These are phyloP conservation scores for Populus hybrid DNA, from an alignment of 441 rosid genomes.

Conservation along the genomic window DNA sequence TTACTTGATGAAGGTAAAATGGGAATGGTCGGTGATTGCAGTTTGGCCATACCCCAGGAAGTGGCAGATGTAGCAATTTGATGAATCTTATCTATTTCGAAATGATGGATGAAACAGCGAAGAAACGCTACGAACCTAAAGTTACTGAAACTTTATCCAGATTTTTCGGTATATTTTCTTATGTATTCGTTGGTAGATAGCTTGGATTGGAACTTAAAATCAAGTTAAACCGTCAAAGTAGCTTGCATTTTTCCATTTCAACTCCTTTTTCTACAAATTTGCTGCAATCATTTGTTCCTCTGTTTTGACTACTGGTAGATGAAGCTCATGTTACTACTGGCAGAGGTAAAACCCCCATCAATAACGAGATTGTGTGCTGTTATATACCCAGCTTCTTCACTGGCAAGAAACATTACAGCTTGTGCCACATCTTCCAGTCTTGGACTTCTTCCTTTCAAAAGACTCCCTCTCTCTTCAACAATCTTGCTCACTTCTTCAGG, in stretches of 20 bases:
- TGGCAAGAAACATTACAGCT: slow-evolving; percentile 71
- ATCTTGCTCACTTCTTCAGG: slow-evolving; percentile 45
- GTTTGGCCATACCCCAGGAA: neutral
- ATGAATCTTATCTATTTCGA: no score
- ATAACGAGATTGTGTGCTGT: slow-evolving; percentile 76
- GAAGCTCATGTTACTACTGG: slow-evolving; percentile 33
- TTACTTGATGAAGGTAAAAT: neutral
- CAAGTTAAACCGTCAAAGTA: neutral
- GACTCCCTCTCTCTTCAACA: slow-evolving; percentile 60
- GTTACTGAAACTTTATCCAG: neutral
- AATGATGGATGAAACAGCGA: neutral
- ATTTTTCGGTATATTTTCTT: neutral
- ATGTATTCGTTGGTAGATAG: neutral
- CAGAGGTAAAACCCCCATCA: slow-evolving; percentile 83
- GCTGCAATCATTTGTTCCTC: neutral
- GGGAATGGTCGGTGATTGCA: neutral
- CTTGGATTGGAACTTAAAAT: neutral
- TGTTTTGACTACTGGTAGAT: slow-evolving; percentile 39
- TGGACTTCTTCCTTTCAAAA: slow-evolving; percentile 49
- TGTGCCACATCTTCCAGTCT: slow-evolving; percentile 61
- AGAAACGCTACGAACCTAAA: neutral
- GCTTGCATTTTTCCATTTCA: neutral
- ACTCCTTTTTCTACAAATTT: neutral
- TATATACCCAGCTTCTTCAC: slow-evolving; percentile 57
- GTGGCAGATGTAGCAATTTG: neutral